Conservation (phyloP, 768 basidiomycete species). For the Rhodotorula toruloides region DNA sequence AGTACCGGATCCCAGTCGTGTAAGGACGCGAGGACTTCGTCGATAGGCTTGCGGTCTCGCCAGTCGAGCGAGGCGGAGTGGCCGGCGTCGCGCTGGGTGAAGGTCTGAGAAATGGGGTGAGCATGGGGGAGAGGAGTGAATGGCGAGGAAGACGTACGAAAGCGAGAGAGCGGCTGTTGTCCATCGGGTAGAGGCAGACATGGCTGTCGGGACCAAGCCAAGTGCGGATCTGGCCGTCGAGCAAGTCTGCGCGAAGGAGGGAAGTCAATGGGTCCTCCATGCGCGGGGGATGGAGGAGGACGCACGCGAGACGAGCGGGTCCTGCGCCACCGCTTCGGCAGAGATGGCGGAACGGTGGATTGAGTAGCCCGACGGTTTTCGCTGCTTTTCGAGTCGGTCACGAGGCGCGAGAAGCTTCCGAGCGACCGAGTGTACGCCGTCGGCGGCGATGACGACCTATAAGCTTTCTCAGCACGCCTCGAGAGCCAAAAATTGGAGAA, state of each 20-base stretch:
- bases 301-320: conserved; percentile 17
- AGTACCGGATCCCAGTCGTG: conserved; percentile 33
- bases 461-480: too few relatives aligned
- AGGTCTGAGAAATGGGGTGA: background rate
- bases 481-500: background rate
- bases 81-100: conserved; percentile 22
- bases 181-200: conserved; percentile 27
- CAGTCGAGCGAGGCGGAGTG: conserved; percentile 10
- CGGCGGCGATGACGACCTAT: conserved; percentile 30
- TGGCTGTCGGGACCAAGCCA: conserved; percentile 35
- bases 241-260: conserved; percentile 6
- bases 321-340: background rate
- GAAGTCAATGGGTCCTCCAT: too few relatives aligned
- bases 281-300: background rate
- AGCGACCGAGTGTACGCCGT: conserved; percentile 23
- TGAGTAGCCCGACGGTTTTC: conserved; percentile 16
- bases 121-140: background rate
- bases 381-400: background rate
- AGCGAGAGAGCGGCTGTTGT: conserved; percentile 17
- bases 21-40: conserved; percentile 1
- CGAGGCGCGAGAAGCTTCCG: conserved; percentile 1
- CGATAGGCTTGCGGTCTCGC: conserved; percentile 5
- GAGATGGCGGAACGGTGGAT: conserved; percentile 21
- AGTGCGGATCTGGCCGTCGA: conserved; percentile 29
- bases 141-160: conserved; percentile 11